Percentiles rank a stretch among this genome's conserved stretches.
These are phyloP conservation scores for Wickerhamiella pararugosa DNA, from an alignment of 1,139 yeast species.

Conservation along the genomic window DNA sequence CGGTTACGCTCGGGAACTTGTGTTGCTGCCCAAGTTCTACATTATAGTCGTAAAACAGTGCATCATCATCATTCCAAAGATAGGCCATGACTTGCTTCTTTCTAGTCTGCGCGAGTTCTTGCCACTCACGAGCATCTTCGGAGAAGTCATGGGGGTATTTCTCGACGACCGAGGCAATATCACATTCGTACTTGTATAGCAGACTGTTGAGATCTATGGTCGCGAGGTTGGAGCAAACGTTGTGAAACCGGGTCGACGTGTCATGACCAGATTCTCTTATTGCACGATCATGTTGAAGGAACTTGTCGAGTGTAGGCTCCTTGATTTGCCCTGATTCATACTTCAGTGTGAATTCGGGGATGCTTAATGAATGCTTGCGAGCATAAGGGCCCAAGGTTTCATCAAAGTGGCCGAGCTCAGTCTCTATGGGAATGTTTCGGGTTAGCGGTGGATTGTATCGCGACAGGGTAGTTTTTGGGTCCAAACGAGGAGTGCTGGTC, in stretches of 20 bases:
- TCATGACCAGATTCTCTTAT: constrained; percentile 97
- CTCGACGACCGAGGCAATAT: constrained; percentile 50
- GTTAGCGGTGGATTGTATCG: constrained; percentile 81
- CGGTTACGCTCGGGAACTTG: constrained; percentile 72
- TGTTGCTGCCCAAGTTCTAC: constrained; percentile 41
- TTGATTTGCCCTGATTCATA: constrained; percentile 52
- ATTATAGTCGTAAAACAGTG: constrained; percentile 77
- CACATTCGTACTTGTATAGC: constrained; percentile 78
- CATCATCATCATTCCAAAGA: constrained; percentile 71
- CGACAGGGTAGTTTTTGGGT: constrained; percentile 64
- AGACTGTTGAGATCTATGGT: constrained; percentile 82
- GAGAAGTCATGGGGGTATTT: constrained; percentile 27
- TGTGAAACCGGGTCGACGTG: constrained; percentile 81
- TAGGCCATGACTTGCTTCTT: constrained; percentile 46
- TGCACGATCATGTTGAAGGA: constrained; percentile 84
- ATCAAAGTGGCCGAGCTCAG: constrained; percentile 80
- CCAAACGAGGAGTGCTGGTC: constrained; percentile 61
- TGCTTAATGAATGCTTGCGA: constrained; percentile 41
- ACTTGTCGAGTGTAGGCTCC: constrained; percentile 76
- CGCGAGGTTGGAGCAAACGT: constrained; percentile 76
- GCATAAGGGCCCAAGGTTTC: constrained; percentile 57
- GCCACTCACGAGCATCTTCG: constrained; percentile 49
- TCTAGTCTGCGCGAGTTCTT: constrained; percentile 38
- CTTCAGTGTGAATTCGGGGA: constrained; percentile 53
- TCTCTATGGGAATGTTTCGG: constrained; percentile 85